Conservation (phyloP, 2,329 filamentous ascomycete genomes). For the Pestalotiopsis sp. region DNA sequence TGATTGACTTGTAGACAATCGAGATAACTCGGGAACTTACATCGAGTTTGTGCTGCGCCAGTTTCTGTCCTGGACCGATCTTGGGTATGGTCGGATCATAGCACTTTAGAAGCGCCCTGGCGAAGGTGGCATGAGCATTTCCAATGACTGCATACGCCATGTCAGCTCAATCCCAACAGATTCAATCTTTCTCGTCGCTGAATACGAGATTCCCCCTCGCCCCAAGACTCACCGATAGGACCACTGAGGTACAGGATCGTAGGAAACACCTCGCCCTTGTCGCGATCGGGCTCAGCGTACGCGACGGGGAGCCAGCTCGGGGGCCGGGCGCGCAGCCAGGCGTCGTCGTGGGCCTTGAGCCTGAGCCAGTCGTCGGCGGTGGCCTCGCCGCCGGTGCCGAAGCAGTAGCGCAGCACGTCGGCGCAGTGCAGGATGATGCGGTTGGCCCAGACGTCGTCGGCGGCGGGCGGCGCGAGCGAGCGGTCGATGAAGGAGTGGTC, state of each 20-base stretch:
- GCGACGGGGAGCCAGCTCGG: background rate
- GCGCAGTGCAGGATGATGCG: slow-evolving; percentile 11
- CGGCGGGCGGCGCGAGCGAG: background rate
- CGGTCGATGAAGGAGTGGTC: slow-evolving; percentile 6
- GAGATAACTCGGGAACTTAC: background rate
- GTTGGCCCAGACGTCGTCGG: slow-evolving; percentile 12
- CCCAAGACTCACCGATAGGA: background rate
- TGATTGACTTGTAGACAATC: background rate
- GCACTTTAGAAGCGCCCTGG: background rate
- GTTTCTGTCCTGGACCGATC: slow-evolving; percentile 6
- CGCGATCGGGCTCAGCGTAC: slow-evolving; percentile 1
- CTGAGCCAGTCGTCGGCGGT: background rate
- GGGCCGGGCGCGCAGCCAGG: background rate
- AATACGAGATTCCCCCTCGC: background rate
- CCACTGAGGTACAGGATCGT: background rate
- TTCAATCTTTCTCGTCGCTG: background rate
- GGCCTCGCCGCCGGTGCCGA: background rate
- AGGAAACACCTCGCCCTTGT: slow-evolving; percentile 5
- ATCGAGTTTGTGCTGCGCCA: slow-evolving; percentile 5
- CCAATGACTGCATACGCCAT: background rate
- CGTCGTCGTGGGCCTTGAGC: slow-evolving; percentile 2
- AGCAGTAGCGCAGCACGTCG: slow-evolving; percentile 4
- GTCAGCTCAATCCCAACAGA: too few relatives aligned
- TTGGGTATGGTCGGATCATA: slow-evolving; percentile 10
- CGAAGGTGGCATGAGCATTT: slow-evolving; percentile 6